These are phyloP conservation scores for Kondoa malvinella DNA, from an alignment of 768 basidiomycete species.

Conservation along the genomic window DNA sequence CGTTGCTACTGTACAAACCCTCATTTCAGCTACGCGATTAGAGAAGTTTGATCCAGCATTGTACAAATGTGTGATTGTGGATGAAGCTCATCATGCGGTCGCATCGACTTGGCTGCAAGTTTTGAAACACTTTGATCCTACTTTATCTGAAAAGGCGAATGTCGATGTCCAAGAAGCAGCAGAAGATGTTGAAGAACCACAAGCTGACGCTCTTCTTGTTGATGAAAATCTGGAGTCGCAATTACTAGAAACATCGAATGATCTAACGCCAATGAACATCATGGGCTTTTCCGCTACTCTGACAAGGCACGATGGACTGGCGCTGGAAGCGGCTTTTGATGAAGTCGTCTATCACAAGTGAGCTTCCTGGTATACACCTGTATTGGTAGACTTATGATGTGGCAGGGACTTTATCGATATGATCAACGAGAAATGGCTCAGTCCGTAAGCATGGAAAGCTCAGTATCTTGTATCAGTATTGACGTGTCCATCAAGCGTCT, in stretches of 20 bases:
- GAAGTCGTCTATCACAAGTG: slow-evolving; percentile 70
- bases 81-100: slow-evolving; percentile 73
- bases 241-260: neutral
- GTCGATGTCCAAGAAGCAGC: neutral
- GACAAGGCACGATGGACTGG: slow-evolving; percentile 73
- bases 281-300: slow-evolving; percentile 94
- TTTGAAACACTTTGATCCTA: slow-evolving; percentile 59
- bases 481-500: neutral
- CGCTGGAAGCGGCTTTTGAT: slow-evolving; percentile 74
- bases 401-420: slow-evolving; percentile 64
- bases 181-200: neutral
- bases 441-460: neutral
- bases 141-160: slow-evolving; percentile 9
- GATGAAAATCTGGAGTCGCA: neutral
- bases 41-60: slow-evolving; percentile 20
- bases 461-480: neutral
- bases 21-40: slow-evolving; percentile 11
- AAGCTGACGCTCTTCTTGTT: neutral
- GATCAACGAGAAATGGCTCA: slow-evolving; percentile 74
- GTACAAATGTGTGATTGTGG: slow-evolving; percentile 21
- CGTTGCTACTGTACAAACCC: slow-evolving; percentile 55
- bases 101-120: slow-evolving; percentile 65
- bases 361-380: neutral
- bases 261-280: slow-evolving; percentile 36
- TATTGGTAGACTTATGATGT: too few relatives aligned